Evolutionary conservation across 2,329 filamentous ascomycete genomes (phyloP).

Genomic region (Verticillium dahliae): DNA sequence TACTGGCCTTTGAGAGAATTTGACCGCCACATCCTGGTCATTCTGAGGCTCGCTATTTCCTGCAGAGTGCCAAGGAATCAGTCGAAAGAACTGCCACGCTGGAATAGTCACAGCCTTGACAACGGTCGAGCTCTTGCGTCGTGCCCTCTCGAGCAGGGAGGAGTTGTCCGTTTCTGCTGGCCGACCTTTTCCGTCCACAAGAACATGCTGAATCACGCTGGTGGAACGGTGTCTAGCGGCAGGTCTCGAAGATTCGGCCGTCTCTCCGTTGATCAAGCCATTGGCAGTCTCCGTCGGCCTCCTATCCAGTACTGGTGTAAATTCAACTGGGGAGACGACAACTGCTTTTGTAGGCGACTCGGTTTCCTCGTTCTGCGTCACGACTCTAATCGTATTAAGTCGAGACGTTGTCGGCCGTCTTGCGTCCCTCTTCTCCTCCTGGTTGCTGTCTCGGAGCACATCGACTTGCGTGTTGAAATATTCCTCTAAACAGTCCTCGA

Average conservation of each 20-base stretch:
- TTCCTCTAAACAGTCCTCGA: slow-evolving; percentile 87
- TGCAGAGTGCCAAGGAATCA: slow-evolving; percentile 85
- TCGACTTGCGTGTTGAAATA: slow-evolving; percentile 96
- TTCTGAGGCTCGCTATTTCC: slow-evolving; percentile 45
- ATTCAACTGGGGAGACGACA: slow-evolving; percentile 21
- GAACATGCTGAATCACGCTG: slow-evolving; percentile 56
- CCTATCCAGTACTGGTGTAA: slow-evolving; percentile 17
- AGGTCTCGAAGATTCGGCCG: slow-evolving; percentile 18
- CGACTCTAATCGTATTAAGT: slow-evolving; percentile 24
- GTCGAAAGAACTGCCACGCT: slow-evolving; percentile 93
- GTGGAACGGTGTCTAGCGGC: slow-evolving; percentile 40
- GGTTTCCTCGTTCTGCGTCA: slow-evolving; percentile 22
- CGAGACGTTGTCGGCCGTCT: slow-evolving; percentile 18
- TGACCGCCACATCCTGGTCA: slow-evolving; percentile 78
- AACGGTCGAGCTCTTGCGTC: slow-evolving; percentile 39
- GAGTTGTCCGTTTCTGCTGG: slow-evolving; percentile 32
- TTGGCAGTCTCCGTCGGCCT: slow-evolving; percentile 3
- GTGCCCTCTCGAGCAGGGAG: slow-evolving; percentile 34
- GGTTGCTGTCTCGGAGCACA: slow-evolving; percentile 66
- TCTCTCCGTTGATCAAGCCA: not conserved
- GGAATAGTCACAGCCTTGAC: slow-evolving; percentile 87
- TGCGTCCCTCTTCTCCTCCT: slow-evolving; percentile 40
- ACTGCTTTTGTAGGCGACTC: slow-evolving; percentile 13
- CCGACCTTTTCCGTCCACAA: slow-evolving; percentile 45
- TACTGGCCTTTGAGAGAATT: slow-evolving; percentile 80